Evolutionary conservation across 306 rosid genomes (phyloP).

Genomic region (Rosa lucieae): DNA sequence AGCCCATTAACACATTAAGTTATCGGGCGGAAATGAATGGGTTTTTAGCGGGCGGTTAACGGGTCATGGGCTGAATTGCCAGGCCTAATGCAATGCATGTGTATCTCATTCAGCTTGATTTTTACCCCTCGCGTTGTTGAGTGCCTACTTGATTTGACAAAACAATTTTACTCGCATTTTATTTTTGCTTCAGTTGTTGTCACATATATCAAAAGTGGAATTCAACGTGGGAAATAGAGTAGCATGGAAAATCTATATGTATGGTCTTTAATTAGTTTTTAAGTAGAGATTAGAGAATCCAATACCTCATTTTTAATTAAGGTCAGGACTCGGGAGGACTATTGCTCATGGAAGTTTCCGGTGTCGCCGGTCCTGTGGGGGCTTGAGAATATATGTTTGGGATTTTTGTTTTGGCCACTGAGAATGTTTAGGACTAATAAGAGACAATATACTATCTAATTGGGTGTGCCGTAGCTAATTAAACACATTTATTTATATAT

Average conservation of each 20-base stretch:
- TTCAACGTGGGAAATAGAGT: not conserved
- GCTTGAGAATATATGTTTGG: slow-evolving; percentile 37
- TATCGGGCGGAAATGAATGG: too few species aligned
- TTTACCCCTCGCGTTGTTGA: not conserved
- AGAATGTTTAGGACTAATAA: not conserved
- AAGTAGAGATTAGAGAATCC: slow-evolving; percentile 29
- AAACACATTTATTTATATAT: not conserved
- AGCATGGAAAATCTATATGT: not conserved
- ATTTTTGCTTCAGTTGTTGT: not conserved
- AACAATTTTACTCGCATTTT: not conserved
- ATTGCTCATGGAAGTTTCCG: slow-evolving; percentile 42
- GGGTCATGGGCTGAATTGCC: too few species aligned
- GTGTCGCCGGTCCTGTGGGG: slow-evolving; percentile 43
- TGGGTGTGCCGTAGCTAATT: slow-evolving; percentile 24
- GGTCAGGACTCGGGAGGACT: not conserved
- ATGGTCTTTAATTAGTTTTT: not conserved
- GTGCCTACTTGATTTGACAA: not conserved
- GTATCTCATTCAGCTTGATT: not conserved
- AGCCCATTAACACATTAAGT: too few species aligned
- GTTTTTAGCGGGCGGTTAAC: too few species aligned
- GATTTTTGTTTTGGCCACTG: not conserved
- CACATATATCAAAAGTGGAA: not conserved
- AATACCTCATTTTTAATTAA: slow-evolving; percentile 24
- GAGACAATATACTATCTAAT: slow-evolving; percentile 19
- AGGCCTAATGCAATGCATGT: not conserved